phyloP scores from a whole-genome alignment of 2,329 filamentous ascomycete species.

The Fusarium illudens region DNA sequence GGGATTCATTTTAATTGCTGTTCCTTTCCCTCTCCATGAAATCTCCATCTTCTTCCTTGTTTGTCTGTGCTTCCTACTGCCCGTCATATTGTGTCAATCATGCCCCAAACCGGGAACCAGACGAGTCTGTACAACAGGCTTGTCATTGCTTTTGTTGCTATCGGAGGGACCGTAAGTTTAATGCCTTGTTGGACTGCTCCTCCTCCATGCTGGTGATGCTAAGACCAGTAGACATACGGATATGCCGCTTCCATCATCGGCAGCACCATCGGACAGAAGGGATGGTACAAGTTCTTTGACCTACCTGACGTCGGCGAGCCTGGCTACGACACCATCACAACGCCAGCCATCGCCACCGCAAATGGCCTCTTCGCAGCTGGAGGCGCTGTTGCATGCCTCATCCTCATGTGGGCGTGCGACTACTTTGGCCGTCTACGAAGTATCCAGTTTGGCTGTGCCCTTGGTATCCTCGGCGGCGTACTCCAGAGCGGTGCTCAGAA shows the following conservation, averaged over 20 bases:
- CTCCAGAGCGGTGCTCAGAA: conserved; percentile 56
- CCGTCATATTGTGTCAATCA: background rate
- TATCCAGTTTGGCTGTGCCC: conserved; percentile 56
- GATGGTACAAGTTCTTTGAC: conserved; percentile 60
- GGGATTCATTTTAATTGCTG: background rate
- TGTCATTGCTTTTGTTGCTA: conserved; percentile 47
- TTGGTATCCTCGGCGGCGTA: conserved; percentile 56
- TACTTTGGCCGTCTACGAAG: conserved; percentile 53
- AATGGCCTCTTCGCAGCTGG: conserved; percentile 60
- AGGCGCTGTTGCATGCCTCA: conserved; percentile 56
- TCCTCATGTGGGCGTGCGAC: conserved; percentile 60
- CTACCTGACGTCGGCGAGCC: conserved; percentile 53
- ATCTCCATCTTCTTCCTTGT: background rate
- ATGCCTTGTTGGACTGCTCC: background rate
- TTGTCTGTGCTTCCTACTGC: background rate
- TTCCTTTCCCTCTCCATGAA: background rate
- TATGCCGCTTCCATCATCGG: conserved; percentile 60
- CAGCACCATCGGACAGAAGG: conserved; percentile 61
- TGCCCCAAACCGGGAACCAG: conserved; percentile 27
- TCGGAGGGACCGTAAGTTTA: conserved; percentile 45
- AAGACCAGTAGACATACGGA: conserved; percentile 54
- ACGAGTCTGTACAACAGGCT: conserved; percentile 47
- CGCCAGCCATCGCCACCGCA: conserved; percentile 56
- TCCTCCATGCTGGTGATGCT: background rate
- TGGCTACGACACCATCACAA: conserved; percentile 56